These are phyloP conservation scores for Copromyces sp. DNA, from an alignment of 495 filamentous ascomycete genomes.

Conservation along the genomic window DNA sequence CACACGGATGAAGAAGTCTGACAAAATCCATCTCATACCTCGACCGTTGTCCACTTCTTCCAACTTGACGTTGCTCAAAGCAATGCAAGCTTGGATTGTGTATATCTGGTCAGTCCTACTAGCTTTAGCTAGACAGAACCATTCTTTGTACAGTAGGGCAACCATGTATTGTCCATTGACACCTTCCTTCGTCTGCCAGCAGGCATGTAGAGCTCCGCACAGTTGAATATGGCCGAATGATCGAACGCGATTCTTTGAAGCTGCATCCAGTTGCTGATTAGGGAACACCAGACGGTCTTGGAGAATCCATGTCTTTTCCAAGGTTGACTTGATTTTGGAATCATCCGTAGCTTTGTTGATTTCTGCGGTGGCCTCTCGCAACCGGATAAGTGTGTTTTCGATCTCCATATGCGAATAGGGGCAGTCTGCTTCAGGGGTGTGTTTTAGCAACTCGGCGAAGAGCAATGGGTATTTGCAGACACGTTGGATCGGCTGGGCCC, in stretches of 20 bases:
- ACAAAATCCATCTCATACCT: slow-evolving; percentile 43
- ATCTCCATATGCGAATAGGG: slow-evolving; percentile 70
- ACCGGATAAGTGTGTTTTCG: slow-evolving; percentile 56
- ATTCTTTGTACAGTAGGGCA: slow-evolving; percentile 73
- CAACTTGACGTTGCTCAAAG: slow-evolving; percentile 57
- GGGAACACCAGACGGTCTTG: slow-evolving; percentile 68
- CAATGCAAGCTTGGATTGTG: slow-evolving; percentile 64
- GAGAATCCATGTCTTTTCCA: slow-evolving; percentile 67
- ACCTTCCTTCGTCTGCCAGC: slow-evolving; percentile 60
- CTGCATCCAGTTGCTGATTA: slow-evolving; percentile 43
- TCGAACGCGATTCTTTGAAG: slow-evolving; percentile 49
- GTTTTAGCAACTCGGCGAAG: slow-evolving; percentile 68
- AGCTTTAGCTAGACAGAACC: slow-evolving; percentile 66
- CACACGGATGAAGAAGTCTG: not conserved
- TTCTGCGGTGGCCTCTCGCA: slow-evolving; percentile 59
- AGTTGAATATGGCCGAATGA: slow-evolving; percentile 72
- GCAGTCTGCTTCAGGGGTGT: slow-evolving; percentile 76
- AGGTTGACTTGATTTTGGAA: slow-evolving; percentile 41
- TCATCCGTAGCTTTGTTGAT: slow-evolving; percentile 72
- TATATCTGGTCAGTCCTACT: slow-evolving; percentile 51
- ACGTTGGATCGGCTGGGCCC: slow-evolving; percentile 73
- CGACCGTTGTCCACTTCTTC: slow-evolving; percentile 72
- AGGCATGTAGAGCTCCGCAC: slow-evolving; percentile 79
- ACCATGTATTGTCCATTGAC: slow-evolving; percentile 74
- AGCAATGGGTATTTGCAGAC: slow-evolving; percentile 88